Percentiles rank a stretch among this genome's conserved stretches.
phyloP scores from a whole-genome alignment of 2,329 filamentous ascomycete species.

The Lecanoromycetidae sp. region DNA sequence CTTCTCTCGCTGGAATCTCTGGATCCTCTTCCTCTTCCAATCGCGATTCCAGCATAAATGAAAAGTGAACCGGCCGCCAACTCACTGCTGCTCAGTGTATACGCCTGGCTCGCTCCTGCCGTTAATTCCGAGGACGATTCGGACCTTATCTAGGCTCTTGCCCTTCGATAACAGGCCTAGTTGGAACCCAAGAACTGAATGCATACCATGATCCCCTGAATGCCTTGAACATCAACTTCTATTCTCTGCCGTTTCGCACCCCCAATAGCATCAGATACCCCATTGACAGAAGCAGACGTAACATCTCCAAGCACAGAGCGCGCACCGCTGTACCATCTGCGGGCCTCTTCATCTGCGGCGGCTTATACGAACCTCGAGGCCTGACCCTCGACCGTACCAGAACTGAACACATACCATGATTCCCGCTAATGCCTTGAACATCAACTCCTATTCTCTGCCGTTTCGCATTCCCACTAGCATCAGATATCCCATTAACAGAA shows the following conservation, averaged over 20 bases:
- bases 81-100: too few species aligned
- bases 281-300: constrained; percentile 12
- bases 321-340: constrained; percentile 1
- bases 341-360: constrained; percentile 11
- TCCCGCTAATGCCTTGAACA: neutral
- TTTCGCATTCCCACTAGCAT: constrained; percentile 12
- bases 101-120: too few species aligned
- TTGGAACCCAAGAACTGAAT: too few species aligned
- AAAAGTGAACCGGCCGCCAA: too few species aligned
- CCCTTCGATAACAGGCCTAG: too few species aligned
- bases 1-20: too few species aligned
- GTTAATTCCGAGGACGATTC: too few species aligned
- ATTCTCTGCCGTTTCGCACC: constrained; percentile 16
- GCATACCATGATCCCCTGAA: neutral
- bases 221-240: neutral
- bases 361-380: constrained; percentile 15
- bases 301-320: constrained; percentile 17
- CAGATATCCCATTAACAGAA: constrained; percentile 8
- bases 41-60: too few species aligned
- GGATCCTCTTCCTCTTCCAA: too few species aligned
- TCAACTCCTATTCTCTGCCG: constrained; percentile 11
- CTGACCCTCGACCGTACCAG: too few species aligned
- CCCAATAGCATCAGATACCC: neutral
- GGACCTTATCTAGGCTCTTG: too few species aligned
- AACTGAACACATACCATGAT: neutral